These are phyloP conservation scores for Vigna reflexopilosa DNA, from an alignment of 306 rosid genomes.

Conservation along the genomic window DNA sequence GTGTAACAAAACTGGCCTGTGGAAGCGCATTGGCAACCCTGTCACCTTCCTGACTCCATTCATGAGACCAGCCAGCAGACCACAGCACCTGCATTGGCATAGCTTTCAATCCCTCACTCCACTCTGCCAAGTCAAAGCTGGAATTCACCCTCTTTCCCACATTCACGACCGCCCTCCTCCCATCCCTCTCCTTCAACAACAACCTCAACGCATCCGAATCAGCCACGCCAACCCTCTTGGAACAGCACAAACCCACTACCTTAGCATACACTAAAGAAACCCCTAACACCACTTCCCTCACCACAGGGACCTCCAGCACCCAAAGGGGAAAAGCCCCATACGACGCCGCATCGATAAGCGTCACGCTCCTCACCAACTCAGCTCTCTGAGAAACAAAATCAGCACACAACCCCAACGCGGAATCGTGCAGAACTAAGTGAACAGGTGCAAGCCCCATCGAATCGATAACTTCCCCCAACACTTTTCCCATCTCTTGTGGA, in stretches of 20 bases:
- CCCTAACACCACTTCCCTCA: conserved; percentile 76
- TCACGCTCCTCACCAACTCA: conserved; percentile 69
- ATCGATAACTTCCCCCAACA: conserved; percentile 76
- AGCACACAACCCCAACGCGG: conserved; percentile 68
- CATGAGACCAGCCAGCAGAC: conserved; percentile 80
- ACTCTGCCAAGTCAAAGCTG: conserved; percentile 83
- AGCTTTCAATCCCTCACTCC: conserved; percentile 81
- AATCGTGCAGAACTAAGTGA: conserved; percentile 90
- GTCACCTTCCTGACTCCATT: conserved; percentile 83
- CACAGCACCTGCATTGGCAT: conserved; percentile 83
- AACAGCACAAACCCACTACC: conserved; percentile 69
- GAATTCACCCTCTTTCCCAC: conserved; percentile 75
- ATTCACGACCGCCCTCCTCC: conserved; percentile 70
- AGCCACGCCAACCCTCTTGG: conserved; percentile 51
- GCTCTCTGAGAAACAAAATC: conserved; percentile 79
- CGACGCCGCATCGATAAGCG: conserved; percentile 71
- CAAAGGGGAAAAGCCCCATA: conserved; percentile 75
- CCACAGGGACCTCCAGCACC: conserved; percentile 63
- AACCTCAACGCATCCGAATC: conserved; percentile 76
- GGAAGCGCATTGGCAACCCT: conserved; percentile 74
- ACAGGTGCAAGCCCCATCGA: conserved; percentile 75
- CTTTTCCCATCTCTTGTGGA: conserved; percentile 69
- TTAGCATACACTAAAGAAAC: conserved; percentile 53
- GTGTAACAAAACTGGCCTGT: conserved; percentile 65
- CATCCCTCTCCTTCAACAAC: conserved; percentile 76